Evolutionary conservation across 2,329 filamentous ascomycete genomes (phyloP).

Genomic region (Chaetomiaceae sp.): DNA sequence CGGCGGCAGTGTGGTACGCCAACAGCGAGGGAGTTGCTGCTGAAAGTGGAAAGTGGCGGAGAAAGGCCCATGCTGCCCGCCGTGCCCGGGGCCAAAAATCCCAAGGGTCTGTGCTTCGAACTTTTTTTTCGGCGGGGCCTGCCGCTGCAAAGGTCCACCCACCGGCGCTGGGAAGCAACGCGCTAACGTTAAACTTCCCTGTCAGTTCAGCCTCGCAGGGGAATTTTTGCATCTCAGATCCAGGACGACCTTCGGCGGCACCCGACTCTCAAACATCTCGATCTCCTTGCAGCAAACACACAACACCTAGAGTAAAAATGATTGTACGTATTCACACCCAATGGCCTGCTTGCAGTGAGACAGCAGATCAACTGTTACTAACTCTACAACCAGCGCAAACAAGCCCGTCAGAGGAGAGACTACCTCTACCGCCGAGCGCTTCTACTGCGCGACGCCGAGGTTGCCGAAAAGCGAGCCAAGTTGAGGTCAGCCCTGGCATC

Average conservation of each 20-base stretch:
- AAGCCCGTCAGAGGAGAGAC: slow-evolving; percentile 74
- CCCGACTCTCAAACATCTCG: neutral
- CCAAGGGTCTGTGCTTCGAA: slow-evolving; percentile 11
- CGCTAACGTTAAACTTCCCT: neutral
- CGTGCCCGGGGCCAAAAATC: neutral
- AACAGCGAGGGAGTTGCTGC: slow-evolving; percentile 7
- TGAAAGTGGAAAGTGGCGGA: slow-evolving; percentile 22
- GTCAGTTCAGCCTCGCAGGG: slow-evolving; percentile 13
- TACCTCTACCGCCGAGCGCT: slow-evolving; percentile 90
- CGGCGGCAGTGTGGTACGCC: slow-evolving; percentile 1
- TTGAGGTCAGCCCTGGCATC: slow-evolving; percentile 81
- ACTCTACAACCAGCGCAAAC: slow-evolving; percentile 51
- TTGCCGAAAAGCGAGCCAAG: slow-evolving; percentile 84
- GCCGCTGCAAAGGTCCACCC: no score
- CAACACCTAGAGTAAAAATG: slow-evolving; percentile 21
- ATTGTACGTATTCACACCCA: slow-evolving; percentile 24
- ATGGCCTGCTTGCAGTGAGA: no score
- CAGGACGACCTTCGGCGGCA: neutral
- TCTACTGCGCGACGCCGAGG: slow-evolving; percentile 83
- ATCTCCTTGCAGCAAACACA: neutral
- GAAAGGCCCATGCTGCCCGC: slow-evolving; percentile 5
- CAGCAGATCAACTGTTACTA: neutral
- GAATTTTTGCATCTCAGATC: slow-evolving; percentile 7
- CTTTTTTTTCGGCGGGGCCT: slow-evolving; percentile 5
- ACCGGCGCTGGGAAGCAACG: neutral